Evolutionary conservation across 1,284 basidiomycete species (phyloP), one percentile per base, ranked within the genome.

Genomic region (Apiotrichum mycotoxinovorans): DNA sequence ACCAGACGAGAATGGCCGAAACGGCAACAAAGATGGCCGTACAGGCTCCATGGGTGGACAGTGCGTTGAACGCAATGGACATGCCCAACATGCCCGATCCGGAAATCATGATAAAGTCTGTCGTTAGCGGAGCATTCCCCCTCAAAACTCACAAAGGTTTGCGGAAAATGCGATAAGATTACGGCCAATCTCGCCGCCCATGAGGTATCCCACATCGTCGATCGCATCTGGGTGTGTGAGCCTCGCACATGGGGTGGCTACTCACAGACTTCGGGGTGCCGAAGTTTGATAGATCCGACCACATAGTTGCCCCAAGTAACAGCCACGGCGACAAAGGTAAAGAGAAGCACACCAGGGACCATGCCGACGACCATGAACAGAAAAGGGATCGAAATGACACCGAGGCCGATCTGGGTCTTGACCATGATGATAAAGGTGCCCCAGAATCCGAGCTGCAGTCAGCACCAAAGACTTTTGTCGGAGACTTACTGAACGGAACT

Each of bases 21-120:
- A 68, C 64, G 38, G 57, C 63, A 20, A 68, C 62, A n/a, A 70
- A 69, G 15, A 66, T 62, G 37, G 62, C 66, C 3, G 69, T 71
- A 53, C 69, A 71, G 10, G 66, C 63, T 2, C 55, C 68, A 50
- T 71, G 69, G 3, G 50, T 22, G 1, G 65, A 61, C 26, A 71
- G 50, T 23, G 66, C 66, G 60, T 71, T 71, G 48, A 79, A 61
- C 0, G 77, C 76, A 47, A 74, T 72, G 1, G 76, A 71, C 34
- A 77, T 61, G 15, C 68, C 65, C 40, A 78, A 56, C 55, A 70
- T 57, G 46, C 41, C 57, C 20, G 26, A 40, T 0, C 66, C 66
- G 15, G 64, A 61, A 12, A 59, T 54, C 30, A 61, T 42, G 23
- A 54, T 50, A 27, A 52, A 35, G 55, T 52, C 56, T 57, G 51